Evolutionary conservation across 495 filamentous ascomycete species (phyloP), one percentile per base, ranked within the genome.

Genomic region (Penicillium chermesinum): DNA sequence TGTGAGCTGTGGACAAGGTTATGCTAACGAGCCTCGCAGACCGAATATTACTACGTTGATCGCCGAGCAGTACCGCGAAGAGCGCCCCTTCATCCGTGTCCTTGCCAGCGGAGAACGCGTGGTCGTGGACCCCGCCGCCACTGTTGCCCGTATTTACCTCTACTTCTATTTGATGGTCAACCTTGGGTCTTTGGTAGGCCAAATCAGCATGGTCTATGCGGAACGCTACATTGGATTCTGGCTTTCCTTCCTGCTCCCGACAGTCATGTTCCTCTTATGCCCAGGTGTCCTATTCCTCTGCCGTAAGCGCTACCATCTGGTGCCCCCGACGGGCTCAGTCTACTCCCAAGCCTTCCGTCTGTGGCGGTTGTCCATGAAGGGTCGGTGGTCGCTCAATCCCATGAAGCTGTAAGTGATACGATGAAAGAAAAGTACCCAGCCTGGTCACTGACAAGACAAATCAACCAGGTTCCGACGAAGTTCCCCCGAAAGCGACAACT

Each of bases 201-300:
- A 68, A 48, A 55, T 64, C 14, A 47, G 47, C 63, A 66, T 60
- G 51, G 75, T 50, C 54, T 74, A 63, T 41, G 44, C 66, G 12
- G 46, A 67, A 41, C 78, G 84, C 48, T 87, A 86, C 44, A 81
- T 89, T 46, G 86, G 86, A 16, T 90, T 88, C 70, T 90, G 79
- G 74, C 72, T 88, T 44, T 84, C 84, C 12, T 89, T 83, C 66
- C 84, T 78, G 63, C 75, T 87, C 7, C 83, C 84, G 6, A 85
- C 82, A 1, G 52, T 72, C 78, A 15, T 87, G 65, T 64, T 70
- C 59, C 70, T 73, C 45, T 44, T 80, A 48, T 84, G 79, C 50
- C 84, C 84, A 0, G n/a, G 73, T 0, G 77, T 89, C n/a, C 65
- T 90, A 50, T 74, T 72, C 46, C 58, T 72, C 48, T 83, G 82